A percentile compares a stretch with the other conserved stretches of the same genome.
These are phyloP conservation scores for Elsinoe arachidis DNA, from an alignment of 2,329 filamentous ascomycete genomes.

Conservation along the genomic window DNA sequence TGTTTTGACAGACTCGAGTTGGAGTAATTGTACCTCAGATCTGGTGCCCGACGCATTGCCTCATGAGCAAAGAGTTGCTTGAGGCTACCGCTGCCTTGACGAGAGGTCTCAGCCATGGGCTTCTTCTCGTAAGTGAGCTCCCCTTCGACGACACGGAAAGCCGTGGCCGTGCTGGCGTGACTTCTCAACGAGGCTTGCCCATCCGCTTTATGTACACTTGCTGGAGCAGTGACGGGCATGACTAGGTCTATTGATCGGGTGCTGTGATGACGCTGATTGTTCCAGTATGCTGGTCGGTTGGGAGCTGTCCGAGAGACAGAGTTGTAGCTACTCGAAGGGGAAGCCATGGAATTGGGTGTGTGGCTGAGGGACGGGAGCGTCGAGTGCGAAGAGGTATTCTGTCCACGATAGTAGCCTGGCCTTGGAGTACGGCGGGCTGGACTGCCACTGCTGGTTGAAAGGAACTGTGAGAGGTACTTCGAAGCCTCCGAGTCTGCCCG, in stretches of 20 bases:
- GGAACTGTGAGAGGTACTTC: slow-evolving; percentile 36
- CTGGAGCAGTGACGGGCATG: slow-evolving; percentile 30
- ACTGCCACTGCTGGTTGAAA: slow-evolving; percentile 23
- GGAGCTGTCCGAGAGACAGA: slow-evolving; percentile 12
- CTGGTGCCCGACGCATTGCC: slow-evolving; percentile 19
- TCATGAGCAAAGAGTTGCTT: slow-evolving; percentile 29
- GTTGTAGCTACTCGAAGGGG: slow-evolving; percentile 24
- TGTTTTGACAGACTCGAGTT: slow-evolving; percentile 1
- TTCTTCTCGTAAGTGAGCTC: slow-evolving; percentile 23
- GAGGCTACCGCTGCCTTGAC: slow-evolving; percentile 20
- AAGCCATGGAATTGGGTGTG: slow-evolving; percentile 36
- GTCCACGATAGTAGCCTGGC: slow-evolving; percentile 27
- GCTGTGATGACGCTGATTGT: slow-evolving; percentile 32
- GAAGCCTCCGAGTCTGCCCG: slow-evolving; percentile 32
- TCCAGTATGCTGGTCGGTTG: slow-evolving; percentile 19
- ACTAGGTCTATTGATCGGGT: slow-evolving; percentile 38
- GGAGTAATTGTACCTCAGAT: slow-evolving; percentile 3
- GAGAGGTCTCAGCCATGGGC: slow-evolving; percentile 10
- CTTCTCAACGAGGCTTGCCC: slow-evolving; percentile 24
- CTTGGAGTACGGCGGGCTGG: slow-evolving; percentile 20
- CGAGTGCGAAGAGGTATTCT: slow-evolving; percentile 21
- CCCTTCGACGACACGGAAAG: slow-evolving; percentile 24
- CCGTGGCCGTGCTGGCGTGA: slow-evolving; percentile 25
- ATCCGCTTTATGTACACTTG: slow-evolving; percentile 19
- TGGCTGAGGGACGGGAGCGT: slow-evolving; percentile 34